Percentiles rank a stretch among this genome's conserved stretches.
Evolutionary conservation across 1,284 basidiomycete genomes (phyloP).

Genomic region (Leccinum angustisporum): DNA sequence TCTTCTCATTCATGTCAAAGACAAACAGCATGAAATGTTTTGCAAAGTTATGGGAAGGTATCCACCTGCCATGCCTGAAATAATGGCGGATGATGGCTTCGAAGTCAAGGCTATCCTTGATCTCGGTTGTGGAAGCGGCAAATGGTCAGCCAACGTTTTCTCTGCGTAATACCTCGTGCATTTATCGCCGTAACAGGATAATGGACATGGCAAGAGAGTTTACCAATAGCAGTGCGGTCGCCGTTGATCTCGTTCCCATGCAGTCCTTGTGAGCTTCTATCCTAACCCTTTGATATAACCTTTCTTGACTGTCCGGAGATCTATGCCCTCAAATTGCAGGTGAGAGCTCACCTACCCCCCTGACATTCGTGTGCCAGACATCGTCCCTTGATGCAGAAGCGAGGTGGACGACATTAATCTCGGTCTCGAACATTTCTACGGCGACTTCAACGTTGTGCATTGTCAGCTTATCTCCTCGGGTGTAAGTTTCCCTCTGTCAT

Average conservation of each 20-base stretch:
- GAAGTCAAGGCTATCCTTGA: slow-evolving; percentile 67
- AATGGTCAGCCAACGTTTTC: slow-evolving; percentile 50
- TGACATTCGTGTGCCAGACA: slow-evolving; percentile 7
- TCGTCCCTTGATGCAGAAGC: slow-evolving; percentile 46
- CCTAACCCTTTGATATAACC: slow-evolving; percentile 14
- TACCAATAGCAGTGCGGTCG: slow-evolving; percentile 64
- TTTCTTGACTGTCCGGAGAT: slow-evolving; percentile 36
- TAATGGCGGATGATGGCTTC: slow-evolving; percentile 58
- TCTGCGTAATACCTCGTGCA: slow-evolving; percentile 4
- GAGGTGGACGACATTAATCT: slow-evolving; percentile 83
- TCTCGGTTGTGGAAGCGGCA: slow-evolving; percentile 75
- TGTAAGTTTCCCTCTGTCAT: slow-evolving; percentile 42
- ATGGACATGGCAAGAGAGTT: slow-evolving; percentile 71
- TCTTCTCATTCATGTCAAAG: slow-evolving; percentile 38
- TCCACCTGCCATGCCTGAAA: slow-evolving; percentile 50
- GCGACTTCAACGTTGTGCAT: slow-evolving; percentile 73
- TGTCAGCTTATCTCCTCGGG: slow-evolving; percentile 67
- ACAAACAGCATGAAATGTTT: slow-evolving; percentile 67
- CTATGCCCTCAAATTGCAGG: slow-evolving; percentile 71
- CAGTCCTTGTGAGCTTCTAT: slow-evolving; percentile 53
- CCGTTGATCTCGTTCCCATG: slow-evolving; percentile 77
- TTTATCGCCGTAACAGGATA: slow-evolving; percentile 51
- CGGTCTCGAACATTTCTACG: slow-evolving; percentile 76
- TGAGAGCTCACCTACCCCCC: slow-evolving; percentile 32
- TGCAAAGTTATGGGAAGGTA: slow-evolving; percentile 64